Evolutionary conservation across 2,329 filamentous ascomycete genomes (phyloP), one percentile per base, ranked within the genome.

Genomic region (Bisporella sp.): DNA sequence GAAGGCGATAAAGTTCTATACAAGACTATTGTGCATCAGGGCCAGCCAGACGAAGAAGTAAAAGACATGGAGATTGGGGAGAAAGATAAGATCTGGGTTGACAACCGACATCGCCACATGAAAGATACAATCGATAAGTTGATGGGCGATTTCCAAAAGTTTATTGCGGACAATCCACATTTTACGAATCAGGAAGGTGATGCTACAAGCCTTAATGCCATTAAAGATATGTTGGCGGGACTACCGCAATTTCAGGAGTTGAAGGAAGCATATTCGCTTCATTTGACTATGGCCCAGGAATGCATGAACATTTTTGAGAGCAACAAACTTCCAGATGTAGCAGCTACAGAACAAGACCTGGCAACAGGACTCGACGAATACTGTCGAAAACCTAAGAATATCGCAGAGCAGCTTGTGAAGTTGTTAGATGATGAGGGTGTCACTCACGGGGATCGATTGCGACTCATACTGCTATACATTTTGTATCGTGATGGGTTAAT

Each of bases 211-310:
- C 74, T 99, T 49, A 95, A 91, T 69, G 86, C 88, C 30, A 96
- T 99, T 69, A 89, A 93, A 64, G 91, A 96, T 68, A 99, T 99
- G 93, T 73, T 99, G 71, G 93, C 89, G 11, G 92, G 91, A 6
- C 72, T 99, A 52, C 90, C 91, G 9, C 89, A 97, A 64, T 99
- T 96, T 63, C 89, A 95, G 63, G 87, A 95, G 68, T 89, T 93
- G 76, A 96, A 97, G 68, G 89, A 95, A 64, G 85, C 89, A 1
- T 99, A 97, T 68, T 93, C 91, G 0, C 73, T 99, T 48, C 93
- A 99, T 69, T 75, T 99, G 41, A 92, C 84, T 59, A 97, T 99
- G 92, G 93, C 93, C 1, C 87, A 96, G 66, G 90, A 96, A 66
- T 95, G 90, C 66, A 97, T 97, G 91, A 89, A 89, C 60, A 81